These are phyloP conservation scores for Ophiosphaerella korrae DNA, from an alignment of 2,329 filamentous ascomycete species.

Conservation along the genomic window DNA sequence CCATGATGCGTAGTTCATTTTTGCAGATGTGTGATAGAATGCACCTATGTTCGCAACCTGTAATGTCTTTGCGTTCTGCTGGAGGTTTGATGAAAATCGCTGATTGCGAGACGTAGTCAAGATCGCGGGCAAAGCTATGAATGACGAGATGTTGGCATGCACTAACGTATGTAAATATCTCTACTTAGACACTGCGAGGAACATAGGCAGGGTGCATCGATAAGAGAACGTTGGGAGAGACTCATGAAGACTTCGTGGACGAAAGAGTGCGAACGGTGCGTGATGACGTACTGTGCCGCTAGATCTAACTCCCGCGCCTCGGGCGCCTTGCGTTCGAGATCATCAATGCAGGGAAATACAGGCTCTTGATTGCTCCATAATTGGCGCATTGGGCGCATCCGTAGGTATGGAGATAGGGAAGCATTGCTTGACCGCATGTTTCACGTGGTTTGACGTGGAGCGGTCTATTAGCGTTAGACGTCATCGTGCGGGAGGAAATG, in stretches of 20 bases:
- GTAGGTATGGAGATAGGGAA: conserved; percentile 5
- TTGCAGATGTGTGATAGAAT: conserved; percentile 14
- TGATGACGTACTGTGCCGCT: conserved; percentile 25
- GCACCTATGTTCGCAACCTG: conserved; percentile 4
- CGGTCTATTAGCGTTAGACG: background rate
- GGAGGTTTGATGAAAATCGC: conserved; percentile 1
- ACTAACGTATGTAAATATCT: no score
- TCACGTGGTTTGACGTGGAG: conserved; percentile 10
- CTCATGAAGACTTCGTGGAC: background rate
- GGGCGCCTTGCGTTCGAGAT: conserved; percentile 18
- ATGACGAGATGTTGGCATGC: background rate
- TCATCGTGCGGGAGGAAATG: background rate
- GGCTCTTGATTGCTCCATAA: conserved; percentile 24
- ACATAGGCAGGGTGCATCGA: no score
- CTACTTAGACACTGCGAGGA: no score
- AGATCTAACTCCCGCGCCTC: conserved; percentile 7
- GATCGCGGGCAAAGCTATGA: background rate
- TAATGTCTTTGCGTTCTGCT: background rate
- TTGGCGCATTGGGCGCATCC: conserved; percentile 18
- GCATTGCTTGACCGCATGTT: conserved; percentile 22
- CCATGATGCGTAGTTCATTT: conserved; percentile 53
- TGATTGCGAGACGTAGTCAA: background rate
- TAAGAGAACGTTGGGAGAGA: no score
- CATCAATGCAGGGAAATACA: conserved; percentile 13
- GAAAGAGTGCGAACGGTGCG: conserved; percentile 7